Evolutionary conservation across 441 rosid genomes (phyloP).

Genomic region (Pelargonium myrrhifolium): DNA sequence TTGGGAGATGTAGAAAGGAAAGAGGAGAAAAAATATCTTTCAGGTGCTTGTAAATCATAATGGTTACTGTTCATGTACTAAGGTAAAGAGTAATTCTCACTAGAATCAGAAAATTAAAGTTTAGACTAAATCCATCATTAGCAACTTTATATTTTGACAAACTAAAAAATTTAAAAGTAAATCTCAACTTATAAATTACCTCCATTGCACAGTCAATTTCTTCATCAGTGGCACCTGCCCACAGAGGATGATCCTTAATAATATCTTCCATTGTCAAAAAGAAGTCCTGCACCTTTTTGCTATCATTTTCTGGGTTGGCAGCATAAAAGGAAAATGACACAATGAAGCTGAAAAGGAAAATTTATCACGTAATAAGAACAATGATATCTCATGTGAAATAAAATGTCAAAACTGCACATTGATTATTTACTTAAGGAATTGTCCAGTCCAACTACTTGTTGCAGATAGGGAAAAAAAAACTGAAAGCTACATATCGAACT

Average conservation of each 20-base stretch:
- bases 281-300: conserved; percentile 43
- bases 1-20: neutral
- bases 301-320: conserved; percentile 28
- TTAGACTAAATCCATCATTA: too few relatives aligned
- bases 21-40: neutral
- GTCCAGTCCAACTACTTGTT: too few relatives aligned
- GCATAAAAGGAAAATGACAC: conserved; percentile 39
- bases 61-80: neutral
- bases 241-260: conserved; percentile 34
- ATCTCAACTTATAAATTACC: conserved; percentile 22
- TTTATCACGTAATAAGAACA: neutral
- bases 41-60: neutral
- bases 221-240: conserved; percentile 34
- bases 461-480: too few relatives aligned
- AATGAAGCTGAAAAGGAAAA: neutral
- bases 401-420: neutral
- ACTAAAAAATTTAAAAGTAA: too few relatives aligned
- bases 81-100: neutral
- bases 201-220: conserved; percentile 44
- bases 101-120: too few relatives aligned
- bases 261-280: conserved; percentile 13
- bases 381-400: neutral
- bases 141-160: too few relatives aligned
- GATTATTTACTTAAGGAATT: too few relatives aligned
- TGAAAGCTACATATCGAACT: too few relatives aligned